These are phyloP conservation scores for Canavalia ensiformis DNA, from an alignment of 306 rosid species.

Conservation along the genomic window DNA sequence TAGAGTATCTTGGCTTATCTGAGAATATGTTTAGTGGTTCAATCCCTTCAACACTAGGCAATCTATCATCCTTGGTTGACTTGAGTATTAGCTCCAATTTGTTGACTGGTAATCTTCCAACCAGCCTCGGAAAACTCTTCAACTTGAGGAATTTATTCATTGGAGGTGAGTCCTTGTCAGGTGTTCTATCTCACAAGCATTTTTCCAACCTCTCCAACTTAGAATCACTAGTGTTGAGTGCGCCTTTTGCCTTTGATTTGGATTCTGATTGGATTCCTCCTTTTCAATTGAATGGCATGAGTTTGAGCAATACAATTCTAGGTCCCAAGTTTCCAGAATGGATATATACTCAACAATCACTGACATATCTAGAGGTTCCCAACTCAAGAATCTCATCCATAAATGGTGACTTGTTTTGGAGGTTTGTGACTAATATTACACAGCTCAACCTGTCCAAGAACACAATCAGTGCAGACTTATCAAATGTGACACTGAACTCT, in stretches of 20 bases:
- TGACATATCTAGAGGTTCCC: background rate
- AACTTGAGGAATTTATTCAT: background rate
- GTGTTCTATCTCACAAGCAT: constrained; percentile 13
- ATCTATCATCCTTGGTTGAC: constrained; percentile 40
- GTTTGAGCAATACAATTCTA: background rate
- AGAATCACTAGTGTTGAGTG: background rate
- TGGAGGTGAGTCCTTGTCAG: constrained; percentile 27
- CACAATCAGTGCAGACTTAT: constrained; percentile 43
- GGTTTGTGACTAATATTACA: constrained; percentile 43
- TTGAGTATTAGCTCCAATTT: constrained; percentile 7
- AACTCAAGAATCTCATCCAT: constrained; percentile 1
- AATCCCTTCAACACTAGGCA: constrained; percentile 52
- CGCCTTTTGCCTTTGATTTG: constrained; percentile 30
- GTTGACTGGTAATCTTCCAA: constrained; percentile 40
- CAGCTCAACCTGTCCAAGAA: constrained; percentile 43
- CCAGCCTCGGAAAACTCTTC: constrained; percentile 36
- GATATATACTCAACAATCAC: constrained; percentile 40
- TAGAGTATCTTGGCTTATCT: constrained; percentile 38
- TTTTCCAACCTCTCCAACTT: constrained; percentile 31
- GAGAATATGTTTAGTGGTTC: constrained; percentile 45
- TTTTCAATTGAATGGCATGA: constrained; percentile 25
- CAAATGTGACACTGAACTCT: constrained; percentile 44
- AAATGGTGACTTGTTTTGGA: constrained; percentile 32
- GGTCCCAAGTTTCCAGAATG: constrained; percentile 51
- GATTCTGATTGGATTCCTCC: constrained; percentile 46